These are phyloP conservation scores for Ustilago sp. DNA, from an alignment of 1,284 basidiomycete genomes.

Conservation along the genomic window DNA sequence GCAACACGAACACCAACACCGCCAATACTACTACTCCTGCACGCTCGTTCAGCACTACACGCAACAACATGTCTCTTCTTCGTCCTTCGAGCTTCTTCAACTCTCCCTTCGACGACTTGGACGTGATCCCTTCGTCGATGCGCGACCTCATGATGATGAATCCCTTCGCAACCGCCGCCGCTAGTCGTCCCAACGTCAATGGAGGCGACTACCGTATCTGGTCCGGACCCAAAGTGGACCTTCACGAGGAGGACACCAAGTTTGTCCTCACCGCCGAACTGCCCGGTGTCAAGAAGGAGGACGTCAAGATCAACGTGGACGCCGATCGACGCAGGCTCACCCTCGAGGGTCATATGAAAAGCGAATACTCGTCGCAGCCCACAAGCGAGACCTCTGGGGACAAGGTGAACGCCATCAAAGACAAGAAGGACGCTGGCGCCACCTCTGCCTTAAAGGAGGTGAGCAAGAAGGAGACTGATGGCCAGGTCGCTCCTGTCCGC, in stretches of 20 bases:
- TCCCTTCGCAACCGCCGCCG: conserved; percentile 25
- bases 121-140: conserved; percentile 34
- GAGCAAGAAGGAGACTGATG: conserved; percentile 33
- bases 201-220: conserved; percentile 40
- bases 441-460: conserved; percentile 28
- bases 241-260: conserved; percentile 47
- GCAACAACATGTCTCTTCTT: conserved; percentile 42
- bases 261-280: conserved; percentile 54
- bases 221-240: conserved; percentile 48
- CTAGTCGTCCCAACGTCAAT: conserved; percentile 32
- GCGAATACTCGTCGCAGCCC: conserved; percentile 40
- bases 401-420: background rate
- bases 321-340: conserved; percentile 50
- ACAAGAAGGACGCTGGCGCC: conserved; percentile 6
- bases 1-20: conserved; percentile 7
- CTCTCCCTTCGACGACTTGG: conserved; percentile 48
- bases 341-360: conserved; percentile 50
- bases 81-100: conserved; percentile 41
- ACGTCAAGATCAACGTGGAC: conserved; percentile 54
- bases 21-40: background rate
- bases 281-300: conserved; percentile 56
- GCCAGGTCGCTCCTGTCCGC: conserved; percentile 27
- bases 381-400: conserved; percentile 5
- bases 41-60: conserved; percentile 21
- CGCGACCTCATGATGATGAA: conserved; percentile 37